These are phyloP conservation scores for Russula abietina DNA, from an alignment of 768 basidiomycete species.

Conservation along the genomic window DNA sequence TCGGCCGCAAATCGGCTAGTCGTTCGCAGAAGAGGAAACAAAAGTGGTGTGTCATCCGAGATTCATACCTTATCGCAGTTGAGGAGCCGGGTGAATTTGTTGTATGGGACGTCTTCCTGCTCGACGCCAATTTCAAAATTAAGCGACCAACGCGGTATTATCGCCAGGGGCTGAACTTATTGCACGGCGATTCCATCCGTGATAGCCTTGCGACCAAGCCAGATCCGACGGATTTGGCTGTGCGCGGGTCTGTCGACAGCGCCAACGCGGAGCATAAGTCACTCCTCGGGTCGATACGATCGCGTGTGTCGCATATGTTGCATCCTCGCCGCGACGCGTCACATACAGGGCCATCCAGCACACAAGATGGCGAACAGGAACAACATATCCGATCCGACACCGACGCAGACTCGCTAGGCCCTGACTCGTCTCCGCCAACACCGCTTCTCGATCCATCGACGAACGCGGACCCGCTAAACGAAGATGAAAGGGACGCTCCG, in stretches of 20 bases:
- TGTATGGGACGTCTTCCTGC: conserved; percentile 91
- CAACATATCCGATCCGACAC: conserved; percentile 17
- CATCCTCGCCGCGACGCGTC: conserved; percentile 3
- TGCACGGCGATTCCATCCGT: conserved; percentile 38
- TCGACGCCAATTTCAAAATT: conserved; percentile 85
- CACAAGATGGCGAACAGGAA: conserved; percentile 5
- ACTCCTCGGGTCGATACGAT: conserved; percentile 46
- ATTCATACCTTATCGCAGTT: conserved; percentile 83
- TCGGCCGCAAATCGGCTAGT: conserved; percentile 58
- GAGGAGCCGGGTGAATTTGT: conserved; percentile 84
- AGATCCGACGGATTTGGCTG: neutral
- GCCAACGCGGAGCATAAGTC: conserved; percentile 29
- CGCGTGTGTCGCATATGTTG: conserved; percentile 24
- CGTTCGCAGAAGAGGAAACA: conserved; percentile 57
- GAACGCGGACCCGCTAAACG: conserved; percentile 52
- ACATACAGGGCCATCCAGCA: conserved; percentile 5
- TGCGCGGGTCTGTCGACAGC: conserved; percentile 26
- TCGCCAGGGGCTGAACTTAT: conserved; percentile 72
- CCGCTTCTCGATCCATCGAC: conserved; percentile 80
- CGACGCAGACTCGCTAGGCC: conserved; percentile 20
- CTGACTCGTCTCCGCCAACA: conserved; percentile 35
- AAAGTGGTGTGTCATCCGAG: conserved; percentile 89
- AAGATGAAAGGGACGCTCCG: conserved; percentile 27
- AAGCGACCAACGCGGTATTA: conserved; percentile 88
- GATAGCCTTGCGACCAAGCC: neutral